Evolutionary conservation across 2,329 filamentous ascomycete species (phyloP).

Genomic region (Colletotrichum siamense): DNA sequence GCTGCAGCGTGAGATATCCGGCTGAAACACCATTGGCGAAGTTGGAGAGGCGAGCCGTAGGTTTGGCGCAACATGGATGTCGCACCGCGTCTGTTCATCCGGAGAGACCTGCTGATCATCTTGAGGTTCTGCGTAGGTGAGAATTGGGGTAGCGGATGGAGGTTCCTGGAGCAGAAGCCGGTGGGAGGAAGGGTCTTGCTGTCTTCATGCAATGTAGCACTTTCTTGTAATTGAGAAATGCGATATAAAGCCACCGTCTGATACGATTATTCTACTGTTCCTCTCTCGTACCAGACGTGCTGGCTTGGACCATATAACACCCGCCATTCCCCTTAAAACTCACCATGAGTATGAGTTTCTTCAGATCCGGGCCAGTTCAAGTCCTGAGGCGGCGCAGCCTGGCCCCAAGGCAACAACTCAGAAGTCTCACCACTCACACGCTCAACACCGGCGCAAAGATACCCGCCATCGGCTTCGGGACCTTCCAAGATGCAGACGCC

Average conservation of each 20-base stretch:
- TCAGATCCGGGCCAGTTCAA: neutral
- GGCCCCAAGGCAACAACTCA: neutral
- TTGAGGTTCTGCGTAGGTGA: neutral
- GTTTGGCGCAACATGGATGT: neutral
- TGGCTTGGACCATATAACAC: neutral
- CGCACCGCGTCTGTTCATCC: neutral
- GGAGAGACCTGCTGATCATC: neutral
- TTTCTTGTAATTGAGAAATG: neutral
- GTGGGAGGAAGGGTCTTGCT: neutral
- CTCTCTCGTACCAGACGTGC: neutral
- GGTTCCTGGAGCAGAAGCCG: neutral
- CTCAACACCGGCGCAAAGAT: constrained; percentile 30
- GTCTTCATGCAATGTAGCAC: neutral
- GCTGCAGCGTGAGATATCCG: neutral
- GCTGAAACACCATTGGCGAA: neutral
- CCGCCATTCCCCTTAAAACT: neutral
- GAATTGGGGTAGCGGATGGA: neutral
- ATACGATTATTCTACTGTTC: neutral
- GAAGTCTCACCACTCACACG: neutral
- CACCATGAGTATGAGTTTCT: neutral
- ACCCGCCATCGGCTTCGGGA: constrained; percentile 35
- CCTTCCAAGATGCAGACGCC: constrained; percentile 32
- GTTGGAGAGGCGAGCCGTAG: neutral
- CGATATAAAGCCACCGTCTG: neutral
- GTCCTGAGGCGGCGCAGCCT: neutral